Percentiles rank a stretch among this genome's conserved stretches.
These are phyloP conservation scores for Glycyrrhiza uralensis DNA, from an alignment of 306 rosid species.

Conservation along the genomic window DNA sequence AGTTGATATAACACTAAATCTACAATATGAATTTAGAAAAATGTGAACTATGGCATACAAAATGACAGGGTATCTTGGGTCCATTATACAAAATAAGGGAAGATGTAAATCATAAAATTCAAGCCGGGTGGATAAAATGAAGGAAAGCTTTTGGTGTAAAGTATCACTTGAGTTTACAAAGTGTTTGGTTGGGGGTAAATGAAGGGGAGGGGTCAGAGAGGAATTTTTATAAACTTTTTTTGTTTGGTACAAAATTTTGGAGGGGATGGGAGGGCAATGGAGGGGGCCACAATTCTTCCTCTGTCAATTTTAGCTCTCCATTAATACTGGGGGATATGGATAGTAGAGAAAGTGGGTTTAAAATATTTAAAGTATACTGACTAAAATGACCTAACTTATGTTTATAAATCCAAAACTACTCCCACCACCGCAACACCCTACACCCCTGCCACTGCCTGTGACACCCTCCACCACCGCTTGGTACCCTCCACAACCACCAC, in stretches of 20 bases:
- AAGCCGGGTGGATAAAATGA: background rate
- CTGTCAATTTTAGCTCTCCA: background rate
- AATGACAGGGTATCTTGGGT: background rate
- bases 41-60: background rate
- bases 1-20: background rate
- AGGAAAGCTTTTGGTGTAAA: background rate
- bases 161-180: background rate
- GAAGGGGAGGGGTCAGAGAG: background rate
- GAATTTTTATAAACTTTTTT: background rate
- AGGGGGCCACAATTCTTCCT: background rate
- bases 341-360: background rate
- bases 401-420: too few relatives aligned
- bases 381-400: too few relatives aligned
- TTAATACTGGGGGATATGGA: background rate
- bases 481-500: too few relatives aligned
- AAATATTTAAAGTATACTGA: too few relatives aligned
- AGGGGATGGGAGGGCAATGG: background rate
- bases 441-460: too few relatives aligned
- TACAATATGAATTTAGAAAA: conserved; percentile 6
- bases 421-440: too few relatives aligned
- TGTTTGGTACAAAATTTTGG: background rate
- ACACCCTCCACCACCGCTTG: too few relatives aligned
- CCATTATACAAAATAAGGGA: background rate
- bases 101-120: background rate
- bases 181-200: background rate